Percentiles rank a stretch among this genome's conserved stretches.
Evolutionary conservation across 495 filamentous ascomycete species (phyloP).

Genomic region (Aspergillus cristatus): DNA sequence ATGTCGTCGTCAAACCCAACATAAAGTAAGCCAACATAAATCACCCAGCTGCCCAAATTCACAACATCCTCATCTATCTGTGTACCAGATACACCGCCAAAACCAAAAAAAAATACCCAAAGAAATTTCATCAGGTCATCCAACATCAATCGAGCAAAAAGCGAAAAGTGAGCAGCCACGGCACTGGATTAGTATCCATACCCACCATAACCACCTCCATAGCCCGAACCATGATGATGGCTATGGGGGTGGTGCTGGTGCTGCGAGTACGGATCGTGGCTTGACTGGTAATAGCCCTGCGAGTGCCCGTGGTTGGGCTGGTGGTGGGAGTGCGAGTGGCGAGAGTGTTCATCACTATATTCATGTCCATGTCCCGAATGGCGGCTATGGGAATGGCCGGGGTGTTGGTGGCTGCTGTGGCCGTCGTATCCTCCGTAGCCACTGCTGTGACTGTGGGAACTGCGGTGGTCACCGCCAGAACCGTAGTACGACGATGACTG

Average conservation of each 20-base stretch:
- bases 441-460: neutral
- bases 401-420: neutral
- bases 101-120: no score
- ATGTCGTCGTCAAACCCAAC: no score
- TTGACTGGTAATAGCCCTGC: constrained; percentile 1
- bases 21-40: no score
- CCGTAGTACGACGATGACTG: no score
- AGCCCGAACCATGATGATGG: neutral
- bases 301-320: neutral
- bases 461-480: neutral
- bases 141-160: no score
- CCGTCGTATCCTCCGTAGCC: neutral
- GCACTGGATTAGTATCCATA: constrained; percentile 5
- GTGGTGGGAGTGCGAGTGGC: constrained; percentile 3
- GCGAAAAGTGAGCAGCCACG: no score
- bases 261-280: constrained; percentile 1
- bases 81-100: no score
- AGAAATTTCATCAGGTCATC: no score
- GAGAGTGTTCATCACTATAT: no score
- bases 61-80: no score
- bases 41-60: no score
- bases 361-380: constrained; percentile 1
- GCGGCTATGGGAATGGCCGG: constrained; percentile 2
- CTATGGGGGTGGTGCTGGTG: constrained; percentile 4
- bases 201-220: constrained; percentile 1